phyloP scores from a whole-genome alignment of 495 filamentous ascomycete species.

The Hyaloscypha finlandica region DNA sequence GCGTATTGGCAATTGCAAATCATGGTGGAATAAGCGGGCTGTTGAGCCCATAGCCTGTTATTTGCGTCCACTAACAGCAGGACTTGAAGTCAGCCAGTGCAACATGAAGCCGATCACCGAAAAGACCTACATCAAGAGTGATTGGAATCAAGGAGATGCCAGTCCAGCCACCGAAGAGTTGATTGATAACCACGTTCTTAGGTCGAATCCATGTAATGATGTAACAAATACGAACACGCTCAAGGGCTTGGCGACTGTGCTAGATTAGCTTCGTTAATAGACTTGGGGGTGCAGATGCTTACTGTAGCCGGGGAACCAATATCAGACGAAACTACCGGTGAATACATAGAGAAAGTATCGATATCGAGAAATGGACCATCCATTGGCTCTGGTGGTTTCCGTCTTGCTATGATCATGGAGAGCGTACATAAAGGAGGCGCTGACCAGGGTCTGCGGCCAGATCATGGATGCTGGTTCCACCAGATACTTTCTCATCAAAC shows the following conservation, averaged over 20 bases:
- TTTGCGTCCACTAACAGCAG: slow-evolving; percentile 44
- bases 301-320: slow-evolving; percentile 43
- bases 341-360: slow-evolving; percentile 64
- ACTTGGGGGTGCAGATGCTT: not conserved
- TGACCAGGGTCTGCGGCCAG: slow-evolving; percentile 68
- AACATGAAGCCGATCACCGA: not conserved
- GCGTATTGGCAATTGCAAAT: slow-evolving; percentile 59
- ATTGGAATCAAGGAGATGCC: slow-evolving; percentile 61
- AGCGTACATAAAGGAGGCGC: slow-evolving; percentile 65
- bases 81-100: not conserved
- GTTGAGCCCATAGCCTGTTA: slow-evolving; percentile 54
- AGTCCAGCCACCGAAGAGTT: slow-evolving; percentile 65
- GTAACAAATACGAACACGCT: slow-evolving; percentile 60
- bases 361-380: slow-evolving; percentile 68
- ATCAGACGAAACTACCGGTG: slow-evolving; percentile 59
- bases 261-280: not conserved
- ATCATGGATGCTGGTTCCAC: slow-evolving; percentile 74
- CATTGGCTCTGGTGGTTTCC: slow-evolving; percentile 58
- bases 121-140: slow-evolving; percentile 50
- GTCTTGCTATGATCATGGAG: slow-evolving; percentile 66
- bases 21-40: slow-evolving; percentile 57
- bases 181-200: slow-evolving; percentile 65
- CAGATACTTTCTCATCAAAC: slow-evolving; percentile 64
- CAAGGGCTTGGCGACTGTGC: slow-evolving; percentile 57
- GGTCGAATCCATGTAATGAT: slow-evolving; percentile 62